A percentile compares a stretch with the other conserved stretches of the same genome.
phyloP scores from a whole-genome alignment of 345 rosid genomes.

The Euphorbia tirucalli region DNA sequence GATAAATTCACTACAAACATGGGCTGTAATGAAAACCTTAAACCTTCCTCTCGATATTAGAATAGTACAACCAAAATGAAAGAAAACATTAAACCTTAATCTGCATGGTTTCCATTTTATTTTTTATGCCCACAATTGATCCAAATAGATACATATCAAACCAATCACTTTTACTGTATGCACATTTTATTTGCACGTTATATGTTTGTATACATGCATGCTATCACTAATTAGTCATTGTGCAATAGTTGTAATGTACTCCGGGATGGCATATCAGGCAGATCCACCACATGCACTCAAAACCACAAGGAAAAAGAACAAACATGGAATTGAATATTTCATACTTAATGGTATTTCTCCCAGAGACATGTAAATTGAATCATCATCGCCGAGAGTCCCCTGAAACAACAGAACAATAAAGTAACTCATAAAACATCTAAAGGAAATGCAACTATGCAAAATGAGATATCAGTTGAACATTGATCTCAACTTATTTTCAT shows the following conservation, averaged over 20 bases:
- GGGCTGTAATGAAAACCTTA: background rate
- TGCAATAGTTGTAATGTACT: slow-evolving; percentile 9
- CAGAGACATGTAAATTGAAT: slow-evolving; percentile 90
- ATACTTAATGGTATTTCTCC: slow-evolving; percentile 95
- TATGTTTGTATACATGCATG: background rate
- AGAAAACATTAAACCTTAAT: background rate
- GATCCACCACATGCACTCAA: slow-evolving; percentile 24
- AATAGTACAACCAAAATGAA: background rate
- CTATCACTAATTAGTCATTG: slow-evolving; percentile 9
- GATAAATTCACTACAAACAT: background rate
- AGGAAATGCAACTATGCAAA: slow-evolving; percentile 5
- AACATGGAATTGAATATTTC: slow-evolving; percentile 33
- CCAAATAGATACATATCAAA: background rate
- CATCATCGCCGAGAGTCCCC: slow-evolving; percentile 80
- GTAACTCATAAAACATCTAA: slow-evolving; percentile 9
- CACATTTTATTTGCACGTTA: background rate
- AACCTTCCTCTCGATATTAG: slow-evolving; percentile 2
- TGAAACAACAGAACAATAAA: slow-evolving; percentile 32
- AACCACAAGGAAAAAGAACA: slow-evolving; percentile 28
- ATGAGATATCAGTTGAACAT: background rate
- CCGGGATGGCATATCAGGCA: slow-evolving; percentile 14
- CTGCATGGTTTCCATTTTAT: background rate
- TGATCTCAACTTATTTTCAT: background rate
- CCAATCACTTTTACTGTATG: background rate
- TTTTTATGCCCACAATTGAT: background rate